A percentile compares a stretch with the other conserved stretches of the same genome.
Evolutionary conservation across 352 stramenopile genomes (phyloP).

Genomic region (Phytophthora agathidicida): DNA sequence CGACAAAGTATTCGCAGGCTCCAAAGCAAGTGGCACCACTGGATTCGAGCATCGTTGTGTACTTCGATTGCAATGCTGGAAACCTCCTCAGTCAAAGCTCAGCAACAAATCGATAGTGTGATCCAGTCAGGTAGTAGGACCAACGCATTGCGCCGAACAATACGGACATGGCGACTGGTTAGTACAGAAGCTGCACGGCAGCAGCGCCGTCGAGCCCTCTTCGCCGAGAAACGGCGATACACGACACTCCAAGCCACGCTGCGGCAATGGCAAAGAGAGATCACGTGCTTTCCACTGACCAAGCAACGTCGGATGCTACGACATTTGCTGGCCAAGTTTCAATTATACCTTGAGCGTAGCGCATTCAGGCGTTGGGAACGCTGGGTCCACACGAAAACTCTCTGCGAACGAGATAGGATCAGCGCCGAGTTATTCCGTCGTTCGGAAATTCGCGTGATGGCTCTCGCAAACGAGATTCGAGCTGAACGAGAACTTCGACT

Average conservation of each 20-base stretch:
- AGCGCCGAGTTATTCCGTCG: conserved; percentile 31
- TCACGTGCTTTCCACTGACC: conserved; percentile 12
- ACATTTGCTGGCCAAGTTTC: conserved; percentile 8
- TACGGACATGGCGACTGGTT: conserved; percentile 10
- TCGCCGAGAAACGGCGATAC: conserved; percentile 27
- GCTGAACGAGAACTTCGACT: conserved; percentile 9
- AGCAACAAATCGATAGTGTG: conserved; percentile 14
- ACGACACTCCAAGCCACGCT: conserved; percentile 15
- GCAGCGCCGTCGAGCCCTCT: conserved; percentile 12
- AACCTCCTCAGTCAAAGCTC: conserved; percentile 6
- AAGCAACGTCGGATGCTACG: conserved; percentile 21
- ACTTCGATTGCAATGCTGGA: conserved; percentile 9
- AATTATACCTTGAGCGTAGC: conserved; percentile 8
- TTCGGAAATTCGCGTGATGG: conserved; percentile 23
- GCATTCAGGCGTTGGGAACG: conserved; percentile 25
- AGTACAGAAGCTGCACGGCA: neutral
- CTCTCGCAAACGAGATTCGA: conserved; percentile 11
- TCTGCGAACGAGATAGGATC: conserved; percentile 19
- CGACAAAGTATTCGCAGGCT: neutral
- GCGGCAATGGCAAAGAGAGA: conserved; percentile 18
- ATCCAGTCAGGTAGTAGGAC: neutral
- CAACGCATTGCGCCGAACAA: conserved; percentile 7
- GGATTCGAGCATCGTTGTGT: conserved; percentile 8
- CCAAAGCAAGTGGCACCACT: conserved; percentile 14
- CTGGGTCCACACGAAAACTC: conserved; percentile 7